Percentiles rank a stretch among this genome's conserved stretches.
Conservation (phyloP, 2,329 filamentous ascomycete species). For the Ilyonectria destructans region DNA sequence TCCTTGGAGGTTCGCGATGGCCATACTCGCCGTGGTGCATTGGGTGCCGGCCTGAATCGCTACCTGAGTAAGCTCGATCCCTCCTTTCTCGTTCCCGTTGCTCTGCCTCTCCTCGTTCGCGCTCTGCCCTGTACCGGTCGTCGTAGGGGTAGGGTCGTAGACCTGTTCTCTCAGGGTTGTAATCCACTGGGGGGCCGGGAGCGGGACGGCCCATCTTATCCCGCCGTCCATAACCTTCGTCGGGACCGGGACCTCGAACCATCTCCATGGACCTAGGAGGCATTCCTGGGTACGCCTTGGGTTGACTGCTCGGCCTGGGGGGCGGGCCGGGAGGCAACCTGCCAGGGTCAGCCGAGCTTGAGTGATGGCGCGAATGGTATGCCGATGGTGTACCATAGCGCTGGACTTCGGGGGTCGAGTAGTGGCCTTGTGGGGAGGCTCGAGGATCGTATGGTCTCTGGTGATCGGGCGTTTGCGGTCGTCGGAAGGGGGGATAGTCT, state of each 20-base stretch:
- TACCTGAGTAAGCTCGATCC: slow-evolving; percentile 66
- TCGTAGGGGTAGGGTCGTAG: slow-evolving; percentile 65
- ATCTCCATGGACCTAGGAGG: slow-evolving; percentile 65
- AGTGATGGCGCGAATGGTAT: slow-evolving; percentile 68
- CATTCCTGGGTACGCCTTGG: slow-evolving; percentile 64
- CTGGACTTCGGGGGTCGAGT: slow-evolving; percentile 72
- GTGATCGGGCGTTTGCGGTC: slow-evolving; percentile 83
- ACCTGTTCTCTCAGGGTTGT: slow-evolving; percentile 67
- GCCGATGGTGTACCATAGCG: slow-evolving; percentile 74
- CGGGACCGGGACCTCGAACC: slow-evolving; percentile 57
- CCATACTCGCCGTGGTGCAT: slow-evolving; percentile 56
- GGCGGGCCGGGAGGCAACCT: slow-evolving; percentile 60
- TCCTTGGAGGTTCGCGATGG: slow-evolving; percentile 62
- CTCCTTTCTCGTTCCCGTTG: slow-evolving; percentile 61
- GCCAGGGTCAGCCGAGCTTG: slow-evolving; percentile 63
- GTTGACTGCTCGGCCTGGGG: slow-evolving; percentile 68
- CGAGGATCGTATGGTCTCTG: slow-evolving; percentile 69
- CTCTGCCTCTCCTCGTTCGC: slow-evolving; percentile 64
- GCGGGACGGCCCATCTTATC: slow-evolving; percentile 63
- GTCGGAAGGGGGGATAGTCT: slow-evolving; percentile 75
- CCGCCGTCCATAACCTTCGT: slow-evolving; percentile 65
- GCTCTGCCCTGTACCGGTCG: slow-evolving; percentile 68
- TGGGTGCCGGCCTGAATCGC: slow-evolving; percentile 63
- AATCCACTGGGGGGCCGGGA: slow-evolving; percentile 59
- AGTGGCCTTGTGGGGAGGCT: slow-evolving; percentile 66